Conservation (phyloP, 176 grass and related monocot species). For the Melocanna baccifera region DNA sequence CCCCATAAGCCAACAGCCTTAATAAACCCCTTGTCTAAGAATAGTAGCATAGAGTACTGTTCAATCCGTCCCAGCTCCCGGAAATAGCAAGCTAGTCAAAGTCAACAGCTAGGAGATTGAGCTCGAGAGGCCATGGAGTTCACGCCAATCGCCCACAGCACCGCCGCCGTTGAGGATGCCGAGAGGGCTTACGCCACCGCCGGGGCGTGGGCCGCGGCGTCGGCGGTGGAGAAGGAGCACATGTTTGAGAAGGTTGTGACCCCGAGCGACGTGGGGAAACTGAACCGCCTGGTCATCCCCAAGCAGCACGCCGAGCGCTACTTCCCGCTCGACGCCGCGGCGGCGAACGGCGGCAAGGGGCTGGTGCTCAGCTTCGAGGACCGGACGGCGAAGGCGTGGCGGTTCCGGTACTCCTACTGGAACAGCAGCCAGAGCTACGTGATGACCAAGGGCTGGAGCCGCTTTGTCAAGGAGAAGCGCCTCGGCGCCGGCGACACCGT, state of each 20-base stretch:
- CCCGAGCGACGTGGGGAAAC: constrained; percentile 94
- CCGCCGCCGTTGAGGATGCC: not conserved
- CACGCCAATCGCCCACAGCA: not conserved
- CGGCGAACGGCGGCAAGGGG: constrained; percentile 49
- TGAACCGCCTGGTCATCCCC: constrained; percentile 90
- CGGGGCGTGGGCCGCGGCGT: not conserved
- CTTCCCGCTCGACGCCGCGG: constrained; percentile 57
- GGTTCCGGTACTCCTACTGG: constrained; percentile 99
- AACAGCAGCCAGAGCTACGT: constrained; percentile 99
- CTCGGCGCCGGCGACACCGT: constrained; percentile 91
- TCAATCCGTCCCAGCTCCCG: constrained; percentile 25
- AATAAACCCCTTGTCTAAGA: constrained; percentile 19
- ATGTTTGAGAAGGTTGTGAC: constrained; percentile 99
- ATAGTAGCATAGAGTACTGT: constrained; percentile 36
- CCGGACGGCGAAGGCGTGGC: constrained; percentile 66
- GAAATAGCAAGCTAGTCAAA: constrained; percentile 48
- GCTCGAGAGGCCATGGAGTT: constrained; percentile 45
- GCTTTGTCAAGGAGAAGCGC: constrained; percentile 94
- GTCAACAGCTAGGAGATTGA: constrained; percentile 34
- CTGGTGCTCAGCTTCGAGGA: constrained; percentile 90
- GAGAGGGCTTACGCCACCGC: constrained; percentile 1
- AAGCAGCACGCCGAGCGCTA: constrained; percentile 95
- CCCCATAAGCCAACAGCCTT: constrained; percentile 24
- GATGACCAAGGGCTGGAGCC: constrained; percentile 99
- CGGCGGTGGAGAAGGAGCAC: constrained; percentile 73